A percentile compares a stretch with the other conserved stretches of the same genome.
phyloP scores from a whole-genome alignment of 306 rosid genomes.

The Cucurbita moschata region DNA sequence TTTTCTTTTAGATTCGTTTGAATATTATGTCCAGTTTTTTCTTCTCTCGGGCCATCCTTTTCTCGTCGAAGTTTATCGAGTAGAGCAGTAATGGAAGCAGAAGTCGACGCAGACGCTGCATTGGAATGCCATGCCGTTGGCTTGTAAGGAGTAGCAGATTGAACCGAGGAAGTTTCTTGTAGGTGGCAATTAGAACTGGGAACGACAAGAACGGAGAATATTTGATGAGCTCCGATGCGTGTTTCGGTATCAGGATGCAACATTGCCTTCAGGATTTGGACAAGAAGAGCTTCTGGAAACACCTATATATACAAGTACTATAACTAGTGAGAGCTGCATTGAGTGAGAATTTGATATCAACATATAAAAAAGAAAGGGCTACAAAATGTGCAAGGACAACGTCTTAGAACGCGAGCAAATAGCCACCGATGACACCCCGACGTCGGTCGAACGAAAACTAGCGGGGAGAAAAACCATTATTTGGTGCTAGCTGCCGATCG shows the following conservation, averaged over 20 bases:
- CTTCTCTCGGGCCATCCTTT: slow-evolving; percentile 37
- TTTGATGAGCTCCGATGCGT: slow-evolving; percentile 84
- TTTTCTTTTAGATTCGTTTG: slow-evolving; percentile 37
- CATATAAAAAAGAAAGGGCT: neutral
- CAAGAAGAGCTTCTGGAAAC: slow-evolving; percentile 81
- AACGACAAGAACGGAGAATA: slow-evolving; percentile 67
- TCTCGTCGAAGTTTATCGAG: slow-evolving; percentile 85
- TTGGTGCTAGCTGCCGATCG: too few species aligned
- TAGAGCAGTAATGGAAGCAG: slow-evolving; percentile 77
- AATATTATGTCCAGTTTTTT: slow-evolving; percentile 20
- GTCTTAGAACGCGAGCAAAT: too few species aligned
- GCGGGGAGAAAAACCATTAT: too few species aligned
- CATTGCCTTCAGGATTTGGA: slow-evolving; percentile 83
- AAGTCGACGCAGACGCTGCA: slow-evolving; percentile 56
- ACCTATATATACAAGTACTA: slow-evolving; percentile 24
- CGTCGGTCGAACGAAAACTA: too few species aligned
- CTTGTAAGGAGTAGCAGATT: slow-evolving; percentile 41
- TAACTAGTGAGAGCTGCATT: neutral
- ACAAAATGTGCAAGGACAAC: neutral
- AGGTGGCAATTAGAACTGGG: slow-evolving; percentile 45
- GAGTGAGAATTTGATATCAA: neutral
- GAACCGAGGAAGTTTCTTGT: slow-evolving; percentile 36
- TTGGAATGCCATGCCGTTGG: slow-evolving; percentile 42
- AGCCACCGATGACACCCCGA: too few species aligned
- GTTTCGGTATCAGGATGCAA: slow-evolving; percentile 69